Conservation (phyloP, 352 stramenopile genomes). For the Phytophthora nicotianae region DNA sequence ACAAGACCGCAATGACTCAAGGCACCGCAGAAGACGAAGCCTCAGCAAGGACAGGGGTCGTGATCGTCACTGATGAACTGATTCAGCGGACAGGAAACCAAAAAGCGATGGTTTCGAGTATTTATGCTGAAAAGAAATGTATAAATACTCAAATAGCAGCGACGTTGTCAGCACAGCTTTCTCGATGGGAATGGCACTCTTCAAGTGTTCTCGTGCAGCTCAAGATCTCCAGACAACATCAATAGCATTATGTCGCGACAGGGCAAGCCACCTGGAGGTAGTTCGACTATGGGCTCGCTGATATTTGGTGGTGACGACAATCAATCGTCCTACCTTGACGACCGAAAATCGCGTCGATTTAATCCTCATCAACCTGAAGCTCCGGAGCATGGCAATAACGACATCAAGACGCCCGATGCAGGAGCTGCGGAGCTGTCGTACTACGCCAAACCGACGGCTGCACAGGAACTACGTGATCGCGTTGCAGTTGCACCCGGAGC, state of each 20-base stretch:
- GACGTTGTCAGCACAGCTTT: neutral
- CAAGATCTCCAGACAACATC: slow-evolving; percentile 4
- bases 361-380: slow-evolving; percentile 23
- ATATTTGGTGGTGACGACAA: slow-evolving; percentile 45
- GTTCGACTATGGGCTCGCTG: slow-evolving; percentile 54
- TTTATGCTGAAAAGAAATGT: slow-evolving; percentile 4
- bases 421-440: slow-evolving; percentile 49
- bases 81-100: slow-evolving; percentile 12
- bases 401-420: slow-evolving; percentile 11
- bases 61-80: neutral
- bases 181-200: slow-evolving; percentile 1
- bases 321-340: slow-evolving; percentile 53
- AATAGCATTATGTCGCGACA: slow-evolving; percentile 22
- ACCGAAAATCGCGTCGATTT: slow-evolving; percentile 55
- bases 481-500: slow-evolving; percentile 47
- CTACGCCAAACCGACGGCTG: slow-evolving; percentile 42
- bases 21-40: slow-evolving; percentile 1
- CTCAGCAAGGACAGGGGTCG: slow-evolving; percentile 1
- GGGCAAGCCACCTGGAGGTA: slow-evolving; percentile 51
- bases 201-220: slow-evolving; percentile 11
- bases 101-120: slow-evolving; percentile 19
- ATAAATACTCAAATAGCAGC: slow-evolving; percentile 21
- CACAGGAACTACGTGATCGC: slow-evolving; percentile 48
- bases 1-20: neutral
- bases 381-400: slow-evolving; percentile 39